A percentile compares a stretch with the other conserved stretches of the same genome.
phyloP scores from a whole-genome alignment of 176 grass and related monocot genomes.

The Ensete ventricosum region DNA sequence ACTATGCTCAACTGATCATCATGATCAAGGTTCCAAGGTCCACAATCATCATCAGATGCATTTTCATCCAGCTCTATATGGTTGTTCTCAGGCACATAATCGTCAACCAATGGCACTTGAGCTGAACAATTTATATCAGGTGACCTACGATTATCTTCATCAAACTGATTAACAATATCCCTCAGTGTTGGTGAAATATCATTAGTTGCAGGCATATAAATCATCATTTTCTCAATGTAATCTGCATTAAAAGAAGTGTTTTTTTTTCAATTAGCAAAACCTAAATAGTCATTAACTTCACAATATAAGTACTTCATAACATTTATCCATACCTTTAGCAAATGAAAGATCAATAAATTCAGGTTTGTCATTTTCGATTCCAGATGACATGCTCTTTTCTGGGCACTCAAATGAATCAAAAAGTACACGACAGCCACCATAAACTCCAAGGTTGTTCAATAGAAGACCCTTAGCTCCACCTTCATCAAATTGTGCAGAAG shows the following conservation, averaged over 20 bases:
- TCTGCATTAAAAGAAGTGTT: slow-evolving; percentile 37
- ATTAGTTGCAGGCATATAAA: slow-evolving; percentile 43
- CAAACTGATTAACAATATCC: slow-evolving; percentile 76
- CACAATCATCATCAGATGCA: slow-evolving; percentile 41
- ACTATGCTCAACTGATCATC: slow-evolving; percentile 47
- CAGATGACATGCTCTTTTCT: slow-evolving; percentile 48
- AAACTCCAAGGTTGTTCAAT: slow-evolving; percentile 88
- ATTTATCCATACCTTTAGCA: slow-evolving; percentile 51
- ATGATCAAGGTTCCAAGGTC: slow-evolving; percentile 48
- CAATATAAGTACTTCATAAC: not conserved
- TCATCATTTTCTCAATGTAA: slow-evolving; percentile 66
- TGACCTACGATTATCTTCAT: slow-evolving; percentile 77
- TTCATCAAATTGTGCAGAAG: slow-evolving; percentile 96
- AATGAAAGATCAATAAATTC: slow-evolving; percentile 74
- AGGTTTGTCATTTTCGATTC: slow-evolving; percentile 29
- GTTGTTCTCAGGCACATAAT: slow-evolving; percentile 25
- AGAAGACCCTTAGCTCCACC: slow-evolving; percentile 91
- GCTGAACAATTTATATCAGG: slow-evolving; percentile 26
- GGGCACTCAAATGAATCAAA: slow-evolving; percentile 95
- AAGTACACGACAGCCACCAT: slow-evolving; percentile 59
- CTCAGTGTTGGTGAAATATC: slow-evolving; percentile 83
- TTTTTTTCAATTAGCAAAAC: not conserved
- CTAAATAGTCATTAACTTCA: not conserved
- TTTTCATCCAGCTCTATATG: slow-evolving; percentile 23
- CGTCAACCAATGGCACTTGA: slow-evolving; percentile 41